Evolutionary conservation across 2,329 filamentous ascomycete species (phyloP).

Genomic region (Emergomyces africanus): DNA sequence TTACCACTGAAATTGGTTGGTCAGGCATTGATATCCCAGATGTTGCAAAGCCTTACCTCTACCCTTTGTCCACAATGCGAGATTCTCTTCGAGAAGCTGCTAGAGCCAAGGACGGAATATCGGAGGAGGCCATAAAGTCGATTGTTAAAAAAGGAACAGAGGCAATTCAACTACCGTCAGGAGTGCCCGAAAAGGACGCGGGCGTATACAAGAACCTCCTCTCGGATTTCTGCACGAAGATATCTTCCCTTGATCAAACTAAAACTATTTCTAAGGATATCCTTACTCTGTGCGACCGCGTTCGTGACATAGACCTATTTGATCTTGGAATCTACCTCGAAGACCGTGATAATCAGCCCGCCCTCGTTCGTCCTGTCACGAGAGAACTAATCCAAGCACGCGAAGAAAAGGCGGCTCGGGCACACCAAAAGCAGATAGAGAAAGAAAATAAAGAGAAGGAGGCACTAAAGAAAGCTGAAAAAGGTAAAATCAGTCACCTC

Average conservation of each 20-base stretch:
- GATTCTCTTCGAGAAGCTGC: slow-evolving; percentile 46
- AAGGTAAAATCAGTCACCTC: slow-evolving; percentile 44
- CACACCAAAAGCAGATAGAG: slow-evolving; percentile 40
- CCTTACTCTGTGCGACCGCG: slow-evolving; percentile 61
- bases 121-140: slow-evolving; percentile 24
- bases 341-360: slow-evolving; percentile 56
- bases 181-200: slow-evolving; percentile 16
- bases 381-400: slow-evolving; percentile 41
- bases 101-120: slow-evolving; percentile 35
- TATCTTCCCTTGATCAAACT: slow-evolving; percentile 25
- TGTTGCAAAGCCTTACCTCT: slow-evolving; percentile 47
- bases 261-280: slow-evolving; percentile 56
- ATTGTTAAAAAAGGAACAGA: slow-evolving; percentile 22
- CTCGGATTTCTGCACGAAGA: slow-evolving; percentile 27
- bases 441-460: slow-evolving; percentile 47
- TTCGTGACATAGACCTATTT: slow-evolving; percentile 71
- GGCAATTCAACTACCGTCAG: not conserved
- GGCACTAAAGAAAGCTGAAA: slow-evolving; percentile 38
- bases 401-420: slow-evolving; percentile 35
- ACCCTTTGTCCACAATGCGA: slow-evolving; percentile 44
- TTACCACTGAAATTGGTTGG: slow-evolving; percentile 45
- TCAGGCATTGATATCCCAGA: slow-evolving; percentile 51
- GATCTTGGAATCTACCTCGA: slow-evolving; percentile 79
- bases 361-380: slow-evolving; percentile 58
- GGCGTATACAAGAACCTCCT: slow-evolving; percentile 38